Conservation (phyloP, 495 filamentous ascomycete genomes). For the Chlorociboria aeruginascens region DNA sequence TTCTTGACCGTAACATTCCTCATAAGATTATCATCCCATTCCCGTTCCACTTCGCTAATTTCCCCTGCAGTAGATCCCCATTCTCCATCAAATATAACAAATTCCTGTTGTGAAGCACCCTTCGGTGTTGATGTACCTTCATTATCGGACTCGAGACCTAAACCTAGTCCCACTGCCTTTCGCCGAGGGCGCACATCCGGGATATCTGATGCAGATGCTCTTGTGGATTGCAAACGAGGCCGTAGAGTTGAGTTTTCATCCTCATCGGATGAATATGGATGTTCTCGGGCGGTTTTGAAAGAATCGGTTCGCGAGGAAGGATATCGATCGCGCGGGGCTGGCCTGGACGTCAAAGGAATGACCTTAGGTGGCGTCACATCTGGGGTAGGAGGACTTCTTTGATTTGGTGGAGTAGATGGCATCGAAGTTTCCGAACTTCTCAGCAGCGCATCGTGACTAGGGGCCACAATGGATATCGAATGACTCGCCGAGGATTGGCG, state of each 20-base stretch:
- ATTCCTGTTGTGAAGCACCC: slow-evolving; percentile 21
- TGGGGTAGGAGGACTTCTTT: slow-evolving; percentile 59
- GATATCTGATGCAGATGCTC: slow-evolving; percentile 29
- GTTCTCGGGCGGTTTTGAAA: slow-evolving; percentile 60
- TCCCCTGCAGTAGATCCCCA: slow-evolving; percentile 24
- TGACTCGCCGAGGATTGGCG: slow-evolving; percentile 35
- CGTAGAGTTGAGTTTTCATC: slow-evolving; percentile 37
- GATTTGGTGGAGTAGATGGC: slow-evolving; percentile 45
- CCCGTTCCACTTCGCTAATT: slow-evolving; percentile 30
- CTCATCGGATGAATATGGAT: slow-evolving; percentile 46
- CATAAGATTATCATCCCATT: slow-evolving; percentile 43
- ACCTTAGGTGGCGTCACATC: slow-evolving; percentile 57
- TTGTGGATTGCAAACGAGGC: slow-evolving; percentile 30
- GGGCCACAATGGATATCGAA: slow-evolving; percentile 22
- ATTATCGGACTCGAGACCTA: slow-evolving; percentile 33
- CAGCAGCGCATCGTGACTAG: slow-evolving; percentile 22
- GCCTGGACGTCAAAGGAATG: slow-evolving; percentile 27
- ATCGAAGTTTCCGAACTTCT: slow-evolving; percentile 20
- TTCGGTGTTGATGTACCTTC: slow-evolving; percentile 18
- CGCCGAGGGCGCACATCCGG: slow-evolving; percentile 18
- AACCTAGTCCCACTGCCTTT: slow-evolving; percentile 33
- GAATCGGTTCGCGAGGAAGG: slow-evolving; percentile 51
- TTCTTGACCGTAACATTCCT: slow-evolving; percentile 46
- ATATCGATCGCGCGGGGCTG: slow-evolving; percentile 27
- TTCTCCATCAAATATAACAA: slow-evolving; percentile 36